Conservation (phyloP, 2,329 filamentous ascomycete species). For the Teratosphaeria nubilosa region DNA sequence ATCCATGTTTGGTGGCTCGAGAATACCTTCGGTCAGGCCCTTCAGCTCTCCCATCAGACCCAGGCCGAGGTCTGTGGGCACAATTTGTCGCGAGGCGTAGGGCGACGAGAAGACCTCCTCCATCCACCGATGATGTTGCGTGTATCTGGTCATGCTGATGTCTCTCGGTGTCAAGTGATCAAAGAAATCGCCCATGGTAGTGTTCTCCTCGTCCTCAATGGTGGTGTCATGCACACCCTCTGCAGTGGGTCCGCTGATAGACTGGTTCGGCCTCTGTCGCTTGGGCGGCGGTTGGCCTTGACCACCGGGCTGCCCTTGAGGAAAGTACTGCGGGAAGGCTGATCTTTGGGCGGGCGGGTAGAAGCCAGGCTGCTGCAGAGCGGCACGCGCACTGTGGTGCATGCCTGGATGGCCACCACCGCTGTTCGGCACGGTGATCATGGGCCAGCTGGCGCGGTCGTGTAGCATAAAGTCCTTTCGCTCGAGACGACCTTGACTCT, state of each 20-base stretch:
- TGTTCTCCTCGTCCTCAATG: slow-evolving; percentile 84
- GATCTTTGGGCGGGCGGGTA: slow-evolving; percentile 1
- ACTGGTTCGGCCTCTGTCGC: slow-evolving; percentile 31
- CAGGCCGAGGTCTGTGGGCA: slow-evolving; percentile 75
- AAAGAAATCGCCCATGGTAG: slow-evolving; percentile 75
- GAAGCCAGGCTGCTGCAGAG: background rate
- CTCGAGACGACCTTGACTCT: slow-evolving; percentile 67
- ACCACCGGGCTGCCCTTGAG: slow-evolving; percentile 4
- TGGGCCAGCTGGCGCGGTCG: slow-evolving; percentile 83
- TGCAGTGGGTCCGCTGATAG: slow-evolving; percentile 30
- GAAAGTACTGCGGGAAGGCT: slow-evolving; percentile 12
- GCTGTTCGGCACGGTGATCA: slow-evolving; percentile 57
- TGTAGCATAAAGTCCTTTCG: slow-evolving; percentile 92
- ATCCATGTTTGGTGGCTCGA: slow-evolving; percentile 47
- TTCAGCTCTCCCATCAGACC: slow-evolving; percentile 70
- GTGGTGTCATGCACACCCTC: slow-evolving; percentile 35
- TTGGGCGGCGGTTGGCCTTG: slow-evolving; percentile 35
- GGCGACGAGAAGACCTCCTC: slow-evolving; percentile 90
- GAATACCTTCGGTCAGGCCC: slow-evolving; percentile 72
- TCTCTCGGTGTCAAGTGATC: slow-evolving; percentile 84
- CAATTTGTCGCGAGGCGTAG: slow-evolving; percentile 75
- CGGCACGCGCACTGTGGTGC: slow-evolving; percentile 6
- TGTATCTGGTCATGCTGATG: slow-evolving; percentile 76
- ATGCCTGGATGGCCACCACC: slow-evolving; percentile 11
- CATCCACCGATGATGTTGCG: slow-evolving; percentile 98